phyloP scores from a whole-genome alignment of 2,329 filamentous ascomycete species.

The Knufia fluminis region DNA sequence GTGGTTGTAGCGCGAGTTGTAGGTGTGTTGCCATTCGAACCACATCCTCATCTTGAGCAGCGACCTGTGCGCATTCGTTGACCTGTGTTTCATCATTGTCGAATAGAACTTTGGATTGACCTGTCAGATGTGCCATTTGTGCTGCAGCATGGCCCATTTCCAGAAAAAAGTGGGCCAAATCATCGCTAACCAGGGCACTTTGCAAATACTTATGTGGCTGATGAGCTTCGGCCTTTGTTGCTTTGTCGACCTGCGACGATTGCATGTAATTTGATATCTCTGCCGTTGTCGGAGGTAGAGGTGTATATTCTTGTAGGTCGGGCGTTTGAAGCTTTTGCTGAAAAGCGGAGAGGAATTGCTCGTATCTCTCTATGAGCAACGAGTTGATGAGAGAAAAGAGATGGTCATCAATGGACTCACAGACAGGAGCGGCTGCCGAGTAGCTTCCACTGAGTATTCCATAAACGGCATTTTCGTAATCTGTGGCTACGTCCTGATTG shows the following conservation, averaged over 20 bases:
- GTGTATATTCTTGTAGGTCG: conserved; percentile 19
- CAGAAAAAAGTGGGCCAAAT: conserved; percentile 34
- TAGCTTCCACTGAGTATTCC: conserved; percentile 82
- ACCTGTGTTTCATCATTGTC: conserved; percentile 26
- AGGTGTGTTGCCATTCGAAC: conserved; percentile 61
- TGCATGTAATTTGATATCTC: conserved; percentile 13
- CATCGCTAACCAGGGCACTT: conserved; percentile 34
- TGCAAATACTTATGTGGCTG: conserved; percentile 38
- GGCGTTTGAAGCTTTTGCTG: conserved; percentile 39
- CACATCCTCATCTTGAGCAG: conserved; percentile 45
- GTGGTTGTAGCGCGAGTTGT: conserved; percentile 55
- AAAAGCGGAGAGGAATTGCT: conserved; percentile 49
- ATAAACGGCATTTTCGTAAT: conserved; percentile 83
- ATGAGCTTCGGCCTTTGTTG: conserved; percentile 31
- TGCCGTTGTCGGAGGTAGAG: conserved; percentile 10
- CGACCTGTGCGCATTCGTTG: conserved; percentile 36
- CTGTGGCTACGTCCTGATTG: conserved; percentile 54
- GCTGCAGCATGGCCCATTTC: conserved; percentile 34
- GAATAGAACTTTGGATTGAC: conserved; percentile 26
- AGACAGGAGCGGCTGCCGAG: conserved; percentile 64
- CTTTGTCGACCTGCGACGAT: conserved; percentile 12
- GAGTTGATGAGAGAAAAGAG: conserved; percentile 83
- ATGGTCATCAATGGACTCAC: conserved; percentile 73
- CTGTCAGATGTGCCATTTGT: conserved; percentile 26
- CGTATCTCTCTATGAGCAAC: conserved; percentile 70